phyloP scores from a whole-genome alignment of 805 yeast species.

The Metschnikowia cubensis region DNA sequence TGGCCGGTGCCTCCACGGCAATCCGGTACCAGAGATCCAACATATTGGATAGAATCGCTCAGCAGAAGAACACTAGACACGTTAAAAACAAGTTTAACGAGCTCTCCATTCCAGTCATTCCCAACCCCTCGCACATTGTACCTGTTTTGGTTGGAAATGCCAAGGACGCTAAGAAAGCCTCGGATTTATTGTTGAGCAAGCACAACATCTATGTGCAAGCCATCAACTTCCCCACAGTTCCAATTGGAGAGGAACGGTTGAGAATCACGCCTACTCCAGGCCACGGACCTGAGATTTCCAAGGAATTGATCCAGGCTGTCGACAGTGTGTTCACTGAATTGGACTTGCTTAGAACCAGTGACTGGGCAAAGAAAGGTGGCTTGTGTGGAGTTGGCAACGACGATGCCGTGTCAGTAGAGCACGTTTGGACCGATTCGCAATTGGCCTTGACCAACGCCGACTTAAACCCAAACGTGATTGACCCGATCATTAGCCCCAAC shows the following conservation, averaged over 20 bases:
- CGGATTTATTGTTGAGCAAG: constrained; percentile 79
- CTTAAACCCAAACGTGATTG: constrained; percentile 61
- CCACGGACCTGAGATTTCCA: constrained; percentile 72
- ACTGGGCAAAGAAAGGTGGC: constrained; percentile 84
- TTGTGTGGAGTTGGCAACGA: constrained; percentile 81
- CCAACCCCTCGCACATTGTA: constrained; percentile 96
- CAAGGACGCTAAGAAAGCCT: constrained; percentile 83
- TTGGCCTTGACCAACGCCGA: constrained; percentile 58
- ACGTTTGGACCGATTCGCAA: constrained; percentile 87
- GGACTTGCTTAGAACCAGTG: constrained; percentile 66
- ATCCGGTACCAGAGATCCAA: constrained; percentile 79
- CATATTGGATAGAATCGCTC: constrained; percentile 71
- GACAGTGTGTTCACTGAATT: constrained; percentile 77
- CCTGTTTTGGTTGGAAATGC: constrained; percentile 96
- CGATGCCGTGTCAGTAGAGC: constrained; percentile 44
- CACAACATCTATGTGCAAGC: constrained; percentile 95
- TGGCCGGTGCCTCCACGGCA: constrained; percentile 93
- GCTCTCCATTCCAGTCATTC: constrained; percentile 89
- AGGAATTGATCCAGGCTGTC: constrained; percentile 71
- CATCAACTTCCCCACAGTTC: constrained; percentile 96
- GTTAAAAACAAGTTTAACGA: constrained; percentile 68
- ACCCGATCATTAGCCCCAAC: constrained; percentile 58
- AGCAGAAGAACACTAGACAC: constrained; percentile 81
- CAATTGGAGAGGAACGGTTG: constrained; percentile 91
- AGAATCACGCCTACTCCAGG: constrained; percentile 99